Evolutionary conservation across 768 basidiomycete species (phyloP).

Genomic region (Phallus indusiatus): DNA sequence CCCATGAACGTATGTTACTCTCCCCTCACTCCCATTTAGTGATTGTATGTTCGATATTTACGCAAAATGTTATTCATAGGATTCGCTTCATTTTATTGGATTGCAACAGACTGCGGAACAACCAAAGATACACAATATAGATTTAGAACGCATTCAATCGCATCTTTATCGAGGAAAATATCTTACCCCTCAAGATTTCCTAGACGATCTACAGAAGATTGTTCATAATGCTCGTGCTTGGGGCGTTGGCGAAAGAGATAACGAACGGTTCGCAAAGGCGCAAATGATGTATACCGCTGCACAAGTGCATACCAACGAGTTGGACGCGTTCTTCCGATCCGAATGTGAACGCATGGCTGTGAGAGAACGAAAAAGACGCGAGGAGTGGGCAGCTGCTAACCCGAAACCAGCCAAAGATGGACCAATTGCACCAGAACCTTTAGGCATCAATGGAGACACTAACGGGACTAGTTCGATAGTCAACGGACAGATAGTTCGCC

Average conservation of each 20-base stretch:
- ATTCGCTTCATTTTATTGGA: background rate
- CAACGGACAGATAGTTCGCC: constrained; percentile 25
- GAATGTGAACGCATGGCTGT: constrained; percentile 88
- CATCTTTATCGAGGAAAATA: constrained; percentile 81
- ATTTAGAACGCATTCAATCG: constrained; percentile 83
- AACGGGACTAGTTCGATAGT: constrained; percentile 35
- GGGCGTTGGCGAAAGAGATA: constrained; percentile 30
- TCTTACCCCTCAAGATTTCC: constrained; percentile 79
- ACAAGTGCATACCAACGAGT: constrained; percentile 78
- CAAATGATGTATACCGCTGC: constrained; percentile 84
- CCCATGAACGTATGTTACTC: constrained; percentile 51
- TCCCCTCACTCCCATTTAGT: background rate
- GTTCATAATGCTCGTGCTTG: constrained; percentile 57
- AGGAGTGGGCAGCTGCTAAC: constrained; percentile 25
- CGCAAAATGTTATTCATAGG: background rate
- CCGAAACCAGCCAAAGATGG: constrained; percentile 18
- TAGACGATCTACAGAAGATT: constrained; percentile 73
- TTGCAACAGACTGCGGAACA: constrained; percentile 20
- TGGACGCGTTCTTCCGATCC: constrained; percentile 63
- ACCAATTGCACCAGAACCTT: constrained; percentile 21
- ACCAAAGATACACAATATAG: constrained; percentile 64
- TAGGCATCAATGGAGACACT: background rate
- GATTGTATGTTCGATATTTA: constrained; percentile 8
- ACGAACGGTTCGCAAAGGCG: constrained; percentile 69
- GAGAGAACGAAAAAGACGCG: constrained; percentile 58